A percentile compares a stretch with the other conserved stretches of the same genome.
Evolutionary conservation across 352 stramenopile species (phyloP).

Genomic region (Phytophthora colocasiae): DNA sequence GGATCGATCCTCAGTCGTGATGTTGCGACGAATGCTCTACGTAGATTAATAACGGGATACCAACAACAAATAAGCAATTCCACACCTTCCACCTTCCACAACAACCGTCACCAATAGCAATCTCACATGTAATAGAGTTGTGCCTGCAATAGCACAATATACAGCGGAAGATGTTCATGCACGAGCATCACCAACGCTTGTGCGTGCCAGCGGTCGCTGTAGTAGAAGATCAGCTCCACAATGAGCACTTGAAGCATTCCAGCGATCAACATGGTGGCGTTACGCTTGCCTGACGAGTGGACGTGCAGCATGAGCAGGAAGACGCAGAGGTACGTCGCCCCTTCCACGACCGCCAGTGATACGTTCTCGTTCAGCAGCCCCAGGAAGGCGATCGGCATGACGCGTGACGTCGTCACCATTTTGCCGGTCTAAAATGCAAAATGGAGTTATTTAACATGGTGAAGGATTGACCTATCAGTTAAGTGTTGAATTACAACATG

Average conservation of each 20-base stretch:
- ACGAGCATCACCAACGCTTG: conserved; percentile 78
- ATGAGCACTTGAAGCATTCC: conserved; percentile 57
- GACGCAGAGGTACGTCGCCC: conserved; percentile 57
- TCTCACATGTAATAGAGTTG: conserved; percentile 85
- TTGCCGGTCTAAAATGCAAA: conserved; percentile 6
- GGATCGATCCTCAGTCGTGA: conserved; percentile 74
- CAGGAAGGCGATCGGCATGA: conserved; percentile 74
- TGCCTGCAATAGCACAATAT: conserved; percentile 69
- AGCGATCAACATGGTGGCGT: conserved; percentile 65
- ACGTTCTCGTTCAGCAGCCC: conserved; percentile 82
- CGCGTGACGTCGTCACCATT: conserved; percentile 50
- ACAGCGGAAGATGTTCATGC: conserved; percentile 59
- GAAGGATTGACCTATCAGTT: conserved; percentile 25
- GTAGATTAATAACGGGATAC: background rate
- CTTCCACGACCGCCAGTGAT: conserved; percentile 73
- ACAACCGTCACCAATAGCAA: background rate
- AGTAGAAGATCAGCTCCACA: conserved; percentile 75
- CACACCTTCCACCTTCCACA: background rate
- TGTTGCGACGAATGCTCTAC: conserved; percentile 75
- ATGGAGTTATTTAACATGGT: conserved; percentile 12
- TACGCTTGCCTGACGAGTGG: conserved; percentile 78
- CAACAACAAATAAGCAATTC: background rate
- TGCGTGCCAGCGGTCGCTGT: conserved; percentile 70
- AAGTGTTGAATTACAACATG: conserved; percentile 21
- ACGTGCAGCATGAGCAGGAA: conserved; percentile 83